Base-by-base conservation (phyloP, 352 stramenopile species). In the Phytophthora ramorum region DNA sequence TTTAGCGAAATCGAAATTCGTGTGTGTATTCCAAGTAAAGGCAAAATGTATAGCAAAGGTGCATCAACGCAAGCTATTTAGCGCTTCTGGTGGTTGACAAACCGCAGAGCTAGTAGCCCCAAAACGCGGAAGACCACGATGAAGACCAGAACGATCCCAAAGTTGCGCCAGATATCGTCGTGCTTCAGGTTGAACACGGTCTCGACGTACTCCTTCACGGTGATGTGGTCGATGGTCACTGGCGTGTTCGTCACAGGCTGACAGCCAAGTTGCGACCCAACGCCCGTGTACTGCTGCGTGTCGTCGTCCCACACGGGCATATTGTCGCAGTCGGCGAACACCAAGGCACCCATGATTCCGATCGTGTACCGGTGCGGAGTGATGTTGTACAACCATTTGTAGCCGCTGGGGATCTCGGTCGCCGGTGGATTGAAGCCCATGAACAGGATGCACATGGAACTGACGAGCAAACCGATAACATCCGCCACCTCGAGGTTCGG, bases 341-440 rank as follows among this genome's bases (percentile, higher is more conserved):
- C 61, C 9, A 73, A 9, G 0, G 58, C 45, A 0, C 51, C 58
- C 46, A 81, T 44, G 40, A 71, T 62, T 0, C 50, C 45, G 12
- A 75, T 38, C 12, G 28, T 50, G 41, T 77, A 79, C 0, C 32
- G 22, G 24, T 72, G 71, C 1, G 69, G 70, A 7, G 55, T 72
- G 17, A 77, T 54, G 16, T 43, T 44, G 40, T 52, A 61, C 48
- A 89, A 16, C 77, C 75, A 89, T 50, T 71, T 76, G 64, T 87
- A 89, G 19, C 63, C 77, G 7, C 47, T 58, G 19, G 80, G 80
- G 30, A 87, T 81, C 34, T 75, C 61, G 30, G 58, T 70, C 0
- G 72, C 69, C 16, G 79, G 76, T 3, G 77, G 75, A 22, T 81
- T 81, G 54, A 78, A 89, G 34, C 80, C 80, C 19, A 78, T 72